Evolutionary conservation across 805 yeast species (phyloP).

Genomic region (Wickerhamomyces canadensis): DNA sequence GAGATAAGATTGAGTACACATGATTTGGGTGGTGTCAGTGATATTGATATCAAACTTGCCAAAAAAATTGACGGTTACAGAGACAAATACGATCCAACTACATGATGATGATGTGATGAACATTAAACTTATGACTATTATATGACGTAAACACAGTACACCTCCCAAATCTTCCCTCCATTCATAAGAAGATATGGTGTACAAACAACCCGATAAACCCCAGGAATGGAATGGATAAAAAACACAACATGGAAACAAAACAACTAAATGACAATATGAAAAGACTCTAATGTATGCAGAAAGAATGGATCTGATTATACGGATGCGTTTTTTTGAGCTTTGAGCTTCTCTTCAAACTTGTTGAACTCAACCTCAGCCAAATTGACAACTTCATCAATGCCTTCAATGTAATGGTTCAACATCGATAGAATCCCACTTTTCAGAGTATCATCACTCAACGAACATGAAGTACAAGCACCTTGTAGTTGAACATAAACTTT

Average conservation of each 20-base stretch:
- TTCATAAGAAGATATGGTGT: no score
- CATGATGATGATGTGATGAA: neutral
- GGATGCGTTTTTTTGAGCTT: constrained; percentile 14
- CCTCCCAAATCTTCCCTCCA: no score
- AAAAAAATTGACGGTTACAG: constrained; percentile 35
- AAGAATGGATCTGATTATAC: no score
- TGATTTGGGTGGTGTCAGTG: constrained; percentile 50
- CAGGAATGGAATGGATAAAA: neutral
- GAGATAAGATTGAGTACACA: constrained; percentile 56
- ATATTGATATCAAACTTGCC: constrained; percentile 56
- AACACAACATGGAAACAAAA: neutral
- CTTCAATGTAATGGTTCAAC: constrained; percentile 96
- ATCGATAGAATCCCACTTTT: constrained; percentile 96
- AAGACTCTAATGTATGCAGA: no score
- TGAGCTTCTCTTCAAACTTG: constrained; percentile 24
- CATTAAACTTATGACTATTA: neutral
- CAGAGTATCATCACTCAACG: constrained; percentile 84
- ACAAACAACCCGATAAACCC: no score
- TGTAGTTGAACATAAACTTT: constrained; percentile 82
- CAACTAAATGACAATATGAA: no score
- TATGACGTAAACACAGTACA: no score
- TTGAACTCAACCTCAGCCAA: constrained; percentile 25
- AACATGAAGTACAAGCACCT: constrained; percentile 96
- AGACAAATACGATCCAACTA: constrained; percentile 5
- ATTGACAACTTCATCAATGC: constrained; percentile 70